Percentiles rank a stretch among this genome's conserved stretches.
Evolutionary conservation across 2,329 filamentous ascomycete species (phyloP).

Genomic region (Pochonia chlamydosporia): DNA sequence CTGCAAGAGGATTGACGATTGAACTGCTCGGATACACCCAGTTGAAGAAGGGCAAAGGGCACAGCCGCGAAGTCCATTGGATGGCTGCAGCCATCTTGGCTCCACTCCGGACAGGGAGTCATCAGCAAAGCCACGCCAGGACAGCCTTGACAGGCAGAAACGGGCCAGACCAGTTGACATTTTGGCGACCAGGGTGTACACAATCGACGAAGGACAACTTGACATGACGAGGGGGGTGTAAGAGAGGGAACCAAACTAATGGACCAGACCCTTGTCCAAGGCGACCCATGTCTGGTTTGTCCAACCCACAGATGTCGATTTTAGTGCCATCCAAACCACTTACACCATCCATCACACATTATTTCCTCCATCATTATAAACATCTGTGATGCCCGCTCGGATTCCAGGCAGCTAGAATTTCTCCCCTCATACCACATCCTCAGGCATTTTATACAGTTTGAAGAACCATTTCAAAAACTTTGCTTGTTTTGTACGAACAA

Average conservation of each 20-base stretch:
- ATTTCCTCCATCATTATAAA: background rate
- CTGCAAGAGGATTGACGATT: background rate
- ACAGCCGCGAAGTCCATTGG: constrained; percentile 2
- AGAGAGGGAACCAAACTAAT: background rate
- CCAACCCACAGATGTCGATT: background rate
- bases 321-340: background rate
- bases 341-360: background rate
- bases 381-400: background rate
- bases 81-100: background rate
- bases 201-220: background rate
- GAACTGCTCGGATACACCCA: too few relatives aligned
- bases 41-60: background rate
- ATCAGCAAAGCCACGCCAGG: constrained; percentile 3
- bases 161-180: too few relatives aligned
- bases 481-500: background rate
- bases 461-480: background rate
- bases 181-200: too few relatives aligned
- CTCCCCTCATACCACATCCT: background rate
- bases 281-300: background rate
- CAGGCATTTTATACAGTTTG: background rate
- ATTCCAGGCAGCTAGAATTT: constrained; percentile 2
- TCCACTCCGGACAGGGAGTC: constrained; percentile 6
- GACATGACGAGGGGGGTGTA: background rate
- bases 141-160: constrained; percentile 4
- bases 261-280: background rate